phyloP scores from a whole-genome alignment of 257 asterid genomes.

The Asclepias syriaca region DNA sequence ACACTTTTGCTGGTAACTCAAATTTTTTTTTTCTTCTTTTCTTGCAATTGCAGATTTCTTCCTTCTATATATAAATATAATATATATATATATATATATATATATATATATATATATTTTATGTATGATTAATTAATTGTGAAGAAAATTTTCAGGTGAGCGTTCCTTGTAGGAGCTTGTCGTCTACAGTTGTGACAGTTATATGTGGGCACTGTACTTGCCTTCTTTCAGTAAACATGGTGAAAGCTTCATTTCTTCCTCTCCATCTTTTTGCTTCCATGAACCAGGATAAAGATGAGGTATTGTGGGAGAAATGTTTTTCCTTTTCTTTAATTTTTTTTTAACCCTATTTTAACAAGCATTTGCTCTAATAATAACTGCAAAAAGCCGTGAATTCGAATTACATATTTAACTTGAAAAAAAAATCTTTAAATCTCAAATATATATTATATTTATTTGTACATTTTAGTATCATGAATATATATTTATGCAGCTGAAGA shows the following conservation, averaged over 20 bases:
- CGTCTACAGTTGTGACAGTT: slow-evolving; percentile 51
- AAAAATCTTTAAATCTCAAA: too few relatives aligned
- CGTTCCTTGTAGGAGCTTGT: slow-evolving; percentile 59
- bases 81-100: too few relatives aligned
- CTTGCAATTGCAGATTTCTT: too few relatives aligned
- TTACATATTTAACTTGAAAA: too few relatives aligned
- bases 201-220: slow-evolving; percentile 71
- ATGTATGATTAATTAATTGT: background rate
- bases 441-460: background rate
- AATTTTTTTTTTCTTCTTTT: too few relatives aligned
- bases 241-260: slow-evolving; percentile 35
- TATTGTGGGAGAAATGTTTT: slow-evolving; percentile 18
- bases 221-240: slow-evolving; percentile 60
- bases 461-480: background rate
- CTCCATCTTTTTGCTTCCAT: slow-evolving; percentile 38
- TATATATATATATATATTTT: too few relatives aligned
- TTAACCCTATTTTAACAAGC: background rate
- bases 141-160: slow-evolving; percentile 46
- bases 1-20: slow-evolving; percentile 61
- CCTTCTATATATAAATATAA: too few relatives aligned
- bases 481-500: slow-evolving; percentile 22
- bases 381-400: too few relatives aligned
- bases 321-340: too few relatives aligned
- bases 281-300: slow-evolving; percentile 20
- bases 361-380: too few relatives aligned